These are phyloP conservation scores for Globisporangium splendens DNA, from an alignment of 352 stramenopile genomes.

Conservation along the genomic window DNA sequence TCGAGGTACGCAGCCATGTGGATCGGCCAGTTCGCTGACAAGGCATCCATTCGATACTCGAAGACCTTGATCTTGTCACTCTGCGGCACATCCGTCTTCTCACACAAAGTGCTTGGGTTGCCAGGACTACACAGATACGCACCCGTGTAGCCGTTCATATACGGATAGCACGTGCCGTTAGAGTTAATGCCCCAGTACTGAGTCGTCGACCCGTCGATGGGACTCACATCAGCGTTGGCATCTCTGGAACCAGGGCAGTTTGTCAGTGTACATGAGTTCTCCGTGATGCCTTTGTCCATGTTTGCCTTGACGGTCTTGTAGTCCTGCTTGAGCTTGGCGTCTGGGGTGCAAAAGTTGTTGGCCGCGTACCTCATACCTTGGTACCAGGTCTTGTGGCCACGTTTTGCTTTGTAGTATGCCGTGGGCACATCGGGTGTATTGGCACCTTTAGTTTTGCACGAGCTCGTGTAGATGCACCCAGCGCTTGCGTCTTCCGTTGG, in stretches of 20 bases:
- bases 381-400: slow-evolving; percentile 69
- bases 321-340: slow-evolving; percentile 22
- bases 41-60: slow-evolving; percentile 89
- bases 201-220: slow-evolving; percentile 27
- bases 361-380: slow-evolving; percentile 48
- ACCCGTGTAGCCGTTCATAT: slow-evolving; percentile 58
- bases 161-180: slow-evolving; percentile 56
- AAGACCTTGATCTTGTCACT: slow-evolving; percentile 38
- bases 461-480: slow-evolving; percentile 36
- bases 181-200: slow-evolving; percentile 53
- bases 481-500: slow-evolving; percentile 5
- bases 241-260: slow-evolving; percentile 50
- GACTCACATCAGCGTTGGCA: slow-evolving; percentile 39
- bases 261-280: slow-evolving; percentile 36
- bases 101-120: slow-evolving; percentile 35
- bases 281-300: slow-evolving; percentile 35
- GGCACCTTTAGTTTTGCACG: slow-evolving; percentile 38
- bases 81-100: slow-evolving; percentile 7
- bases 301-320: slow-evolving; percentile 35
- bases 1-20: slow-evolving; percentile 75
- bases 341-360: slow-evolving; percentile 49
- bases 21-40: slow-evolving; percentile 38
- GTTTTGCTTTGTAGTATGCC: slow-evolving; percentile 30
- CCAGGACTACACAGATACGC: slow-evolving; percentile 51
- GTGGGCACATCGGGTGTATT: slow-evolving; percentile 42